phyloP scores from a whole-genome alignment of 73 alveolate species.

The Tetrahymena borealis region DNA sequence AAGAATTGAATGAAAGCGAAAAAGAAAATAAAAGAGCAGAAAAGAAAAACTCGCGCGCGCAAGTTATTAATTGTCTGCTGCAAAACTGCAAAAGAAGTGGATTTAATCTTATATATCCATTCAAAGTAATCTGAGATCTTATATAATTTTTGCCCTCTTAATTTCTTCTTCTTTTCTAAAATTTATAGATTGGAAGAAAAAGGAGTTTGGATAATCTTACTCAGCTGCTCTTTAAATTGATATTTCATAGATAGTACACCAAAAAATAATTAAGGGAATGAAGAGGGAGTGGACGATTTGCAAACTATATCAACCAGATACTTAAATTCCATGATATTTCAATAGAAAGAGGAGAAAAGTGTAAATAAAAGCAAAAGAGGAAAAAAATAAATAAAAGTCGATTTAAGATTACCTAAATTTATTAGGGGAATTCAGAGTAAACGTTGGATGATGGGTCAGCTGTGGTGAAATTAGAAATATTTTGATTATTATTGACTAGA shows the following conservation, averaged over 20 bases:
- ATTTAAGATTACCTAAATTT: not conserved
- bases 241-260: no score
- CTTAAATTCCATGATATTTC: no score
- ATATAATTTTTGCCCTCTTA: not conserved
- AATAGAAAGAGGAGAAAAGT: not conserved
- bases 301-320: no score
- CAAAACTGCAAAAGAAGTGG: not conserved
- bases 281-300: no score
- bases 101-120: not conserved
- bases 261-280: no score
- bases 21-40: not conserved
- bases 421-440: not conserved
- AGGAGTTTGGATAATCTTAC: not conserved
- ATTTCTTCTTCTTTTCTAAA: not conserved
- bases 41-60: constrained; percentile 1
- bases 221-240: no score
- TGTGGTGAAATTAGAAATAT: not conserved
- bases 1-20: not conserved
- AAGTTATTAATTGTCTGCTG: not conserved
- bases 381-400: not conserved
- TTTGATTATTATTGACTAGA: not conserved
- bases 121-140: not conserved
- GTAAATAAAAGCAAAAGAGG: no score
- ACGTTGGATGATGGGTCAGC: not conserved
- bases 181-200: not conserved